Evolutionary conservation across 441 rosid species (phyloP).

Genomic region (Caryocar brasiliense): DNA sequence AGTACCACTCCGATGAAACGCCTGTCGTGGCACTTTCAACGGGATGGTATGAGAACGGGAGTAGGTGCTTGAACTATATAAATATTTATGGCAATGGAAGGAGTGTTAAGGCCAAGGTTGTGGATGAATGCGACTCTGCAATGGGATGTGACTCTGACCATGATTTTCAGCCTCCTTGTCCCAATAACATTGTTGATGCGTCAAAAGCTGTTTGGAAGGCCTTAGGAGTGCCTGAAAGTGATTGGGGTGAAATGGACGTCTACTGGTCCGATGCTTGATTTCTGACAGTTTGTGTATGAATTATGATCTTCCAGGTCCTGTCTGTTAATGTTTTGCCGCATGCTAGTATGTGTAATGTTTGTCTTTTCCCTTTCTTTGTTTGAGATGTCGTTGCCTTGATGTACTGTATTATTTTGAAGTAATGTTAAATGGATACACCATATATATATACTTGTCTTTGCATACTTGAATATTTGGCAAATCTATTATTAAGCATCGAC

Average conservation of each 20-base stretch:
- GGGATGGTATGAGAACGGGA: constrained; percentile 20
- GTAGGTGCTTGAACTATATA: constrained; percentile 19
- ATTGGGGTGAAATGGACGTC: not conserved
- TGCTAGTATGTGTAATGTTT: too few species aligned
- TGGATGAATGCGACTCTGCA: constrained; percentile 23
- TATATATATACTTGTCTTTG: too few species aligned
- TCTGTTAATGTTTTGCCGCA: too few species aligned
- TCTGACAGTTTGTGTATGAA: too few species aligned
- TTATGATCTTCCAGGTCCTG: too few species aligned
- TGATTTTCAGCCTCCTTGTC: constrained; percentile 10
- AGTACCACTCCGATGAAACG: constrained; percentile 19
- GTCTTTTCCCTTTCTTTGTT: too few species aligned
- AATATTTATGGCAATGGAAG: constrained; percentile 20
- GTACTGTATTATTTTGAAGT: too few species aligned
- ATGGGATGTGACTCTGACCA: constrained; percentile 11
- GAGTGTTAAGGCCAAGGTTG: constrained; percentile 22
- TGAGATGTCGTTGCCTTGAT: too few species aligned
- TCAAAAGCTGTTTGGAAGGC: constrained; percentile 11
- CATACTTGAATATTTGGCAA: too few species aligned
- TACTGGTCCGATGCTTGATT: not conserved
- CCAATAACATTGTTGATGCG: constrained; percentile 7
- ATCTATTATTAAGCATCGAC: too few species aligned
- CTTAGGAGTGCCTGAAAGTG: not conserved
- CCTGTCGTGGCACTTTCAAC: constrained; percentile 30
- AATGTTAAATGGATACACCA: too few species aligned